Evolutionary conservation across 2,329 filamentous ascomycete species (phyloP).

Genomic region (Aspergillus chevalieri): DNA sequence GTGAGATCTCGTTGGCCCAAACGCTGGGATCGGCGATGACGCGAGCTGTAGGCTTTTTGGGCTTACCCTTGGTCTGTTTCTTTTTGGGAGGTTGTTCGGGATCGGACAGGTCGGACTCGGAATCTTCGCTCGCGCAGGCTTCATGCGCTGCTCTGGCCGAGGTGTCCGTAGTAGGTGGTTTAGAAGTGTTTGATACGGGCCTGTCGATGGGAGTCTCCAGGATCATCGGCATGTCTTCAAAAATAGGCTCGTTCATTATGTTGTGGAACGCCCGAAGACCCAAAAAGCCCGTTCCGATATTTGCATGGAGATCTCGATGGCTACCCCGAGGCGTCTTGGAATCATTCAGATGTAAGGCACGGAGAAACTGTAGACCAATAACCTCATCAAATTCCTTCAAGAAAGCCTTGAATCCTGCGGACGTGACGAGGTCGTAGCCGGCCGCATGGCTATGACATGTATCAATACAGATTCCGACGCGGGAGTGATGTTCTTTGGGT

Average conservation of each 20-base stretch:
- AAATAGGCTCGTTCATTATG: constrained; percentile 73
- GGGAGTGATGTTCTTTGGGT: constrained; percentile 62
- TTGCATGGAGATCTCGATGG: constrained; percentile 84
- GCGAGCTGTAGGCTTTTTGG: constrained; percentile 14
- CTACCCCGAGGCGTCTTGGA: constrained; percentile 83
- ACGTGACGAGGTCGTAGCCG: constrained; percentile 79
- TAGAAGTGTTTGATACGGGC: constrained; percentile 40
- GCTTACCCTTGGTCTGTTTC: constrained; percentile 16
- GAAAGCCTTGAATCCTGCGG: constrained; percentile 65
- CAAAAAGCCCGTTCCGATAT: constrained; percentile 91
- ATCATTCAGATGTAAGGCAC: constrained; percentile 88
- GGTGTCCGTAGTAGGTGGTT: constrained; percentile 2
- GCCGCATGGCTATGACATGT: constrained; percentile 95
- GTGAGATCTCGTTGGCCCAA: constrained; percentile 92
- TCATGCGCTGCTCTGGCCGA: neutral
- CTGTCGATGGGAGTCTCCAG: constrained; percentile 91
- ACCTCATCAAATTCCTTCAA: constrained; percentile 69
- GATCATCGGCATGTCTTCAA: constrained; percentile 79
- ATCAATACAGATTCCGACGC: constrained; percentile 91
- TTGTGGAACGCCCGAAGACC: constrained; percentile 86
- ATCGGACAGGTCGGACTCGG: constrained; percentile 11
- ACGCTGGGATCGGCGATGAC: constrained; percentile 70
- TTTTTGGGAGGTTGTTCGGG: constrained; percentile 17
- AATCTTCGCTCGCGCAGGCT: constrained; percentile 6
- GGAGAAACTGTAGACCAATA: constrained; percentile 73